These are phyloP conservation scores for Strobilomyces dryophilus DNA, from an alignment of 768 basidiomycete genomes.

Conservation along the genomic window DNA sequence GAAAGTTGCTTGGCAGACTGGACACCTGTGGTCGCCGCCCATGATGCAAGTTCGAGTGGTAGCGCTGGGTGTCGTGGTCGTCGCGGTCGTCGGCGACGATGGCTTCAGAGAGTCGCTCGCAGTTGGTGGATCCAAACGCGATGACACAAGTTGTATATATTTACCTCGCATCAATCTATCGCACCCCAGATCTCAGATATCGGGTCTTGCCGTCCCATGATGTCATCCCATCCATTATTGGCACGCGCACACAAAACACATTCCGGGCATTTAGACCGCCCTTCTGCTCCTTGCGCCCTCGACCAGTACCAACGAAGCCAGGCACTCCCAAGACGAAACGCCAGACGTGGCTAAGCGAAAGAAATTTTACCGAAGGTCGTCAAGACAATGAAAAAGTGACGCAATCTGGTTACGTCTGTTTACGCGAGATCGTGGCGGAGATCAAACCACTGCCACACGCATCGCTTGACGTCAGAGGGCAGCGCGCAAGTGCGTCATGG, in stretches of 20 bases:
- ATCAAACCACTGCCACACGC: slow-evolving; percentile 49
- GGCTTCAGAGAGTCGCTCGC: slow-evolving; percentile 17
- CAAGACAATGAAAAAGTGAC: slow-evolving; percentile 32
- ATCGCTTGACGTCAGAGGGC: slow-evolving; percentile 26
- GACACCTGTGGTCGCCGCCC: slow-evolving; percentile 84
- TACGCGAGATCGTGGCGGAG: slow-evolving; percentile 52
- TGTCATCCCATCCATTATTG: slow-evolving; percentile 23
- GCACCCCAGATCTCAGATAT: slow-evolving; percentile 34
- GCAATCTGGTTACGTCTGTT: slow-evolving; percentile 30
- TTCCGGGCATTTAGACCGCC: background rate
- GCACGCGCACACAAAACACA: background rate
- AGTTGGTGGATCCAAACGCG: slow-evolving; percentile 25
- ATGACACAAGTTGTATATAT: slow-evolving; percentile 39
- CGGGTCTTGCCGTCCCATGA: slow-evolving; percentile 28
- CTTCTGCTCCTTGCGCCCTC: no score
- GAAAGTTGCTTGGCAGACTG: slow-evolving; percentile 83
- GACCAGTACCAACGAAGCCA: background rate
- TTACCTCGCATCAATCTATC: slow-evolving; percentile 25
- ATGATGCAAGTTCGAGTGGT: slow-evolving; percentile 32
- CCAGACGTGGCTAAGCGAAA: background rate
- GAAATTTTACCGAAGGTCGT: slow-evolving; percentile 18
- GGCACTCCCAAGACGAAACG: background rate
- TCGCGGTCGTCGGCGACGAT: slow-evolving; percentile 12
- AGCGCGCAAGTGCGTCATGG: slow-evolving; percentile 20
- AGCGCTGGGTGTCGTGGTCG: background rate